Conservation (phyloP, 2,329 filamentous ascomycete species). For the Dendrostoma leiphaemia region DNA sequence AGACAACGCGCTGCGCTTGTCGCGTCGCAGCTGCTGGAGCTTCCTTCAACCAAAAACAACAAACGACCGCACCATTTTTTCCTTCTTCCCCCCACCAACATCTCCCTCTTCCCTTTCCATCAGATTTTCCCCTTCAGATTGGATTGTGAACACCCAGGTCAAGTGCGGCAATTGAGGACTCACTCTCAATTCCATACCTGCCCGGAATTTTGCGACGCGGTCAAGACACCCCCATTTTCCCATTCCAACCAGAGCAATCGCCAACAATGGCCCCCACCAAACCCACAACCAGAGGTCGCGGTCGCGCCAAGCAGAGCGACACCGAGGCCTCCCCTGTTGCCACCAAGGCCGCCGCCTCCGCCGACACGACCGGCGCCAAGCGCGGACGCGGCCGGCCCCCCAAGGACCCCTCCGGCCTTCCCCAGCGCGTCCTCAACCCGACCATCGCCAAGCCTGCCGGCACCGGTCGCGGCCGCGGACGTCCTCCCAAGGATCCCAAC, state of each 20-base stretch:
- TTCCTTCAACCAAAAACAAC: no score
- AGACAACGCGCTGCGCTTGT: no score
- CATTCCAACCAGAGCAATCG: neutral
- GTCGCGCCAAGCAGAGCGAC: constrained; percentile 12
- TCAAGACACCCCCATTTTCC: neutral
- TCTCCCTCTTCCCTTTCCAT: no score
- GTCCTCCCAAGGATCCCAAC: constrained; percentile 15
- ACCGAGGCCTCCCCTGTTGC: neutral
- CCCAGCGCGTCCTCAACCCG: neutral
- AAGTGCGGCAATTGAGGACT: no score
- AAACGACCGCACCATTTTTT: no score
- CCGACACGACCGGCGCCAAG: constrained; percentile 8
- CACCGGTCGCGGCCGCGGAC: constrained; percentile 13
- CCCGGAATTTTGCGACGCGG: no score
- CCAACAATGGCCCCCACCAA: constrained; percentile 15
- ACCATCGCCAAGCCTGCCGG: constrained; percentile 10
- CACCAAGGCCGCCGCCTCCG: neutral
- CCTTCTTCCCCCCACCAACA: no score
- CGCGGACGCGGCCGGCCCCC: constrained; percentile 7
- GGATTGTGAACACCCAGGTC: no score
- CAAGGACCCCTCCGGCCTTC: constrained; percentile 5
- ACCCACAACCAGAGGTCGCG: constrained; percentile 13
- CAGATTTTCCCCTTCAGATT: no score
- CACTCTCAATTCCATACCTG: no score
- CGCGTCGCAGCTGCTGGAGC: no score